Percentiles rank a stretch among this genome's conserved stretches.
Evolutionary conservation across 495 filamentous ascomycete genomes (phyloP).

Genomic region (Diplogelasinospora grovesii): DNA sequence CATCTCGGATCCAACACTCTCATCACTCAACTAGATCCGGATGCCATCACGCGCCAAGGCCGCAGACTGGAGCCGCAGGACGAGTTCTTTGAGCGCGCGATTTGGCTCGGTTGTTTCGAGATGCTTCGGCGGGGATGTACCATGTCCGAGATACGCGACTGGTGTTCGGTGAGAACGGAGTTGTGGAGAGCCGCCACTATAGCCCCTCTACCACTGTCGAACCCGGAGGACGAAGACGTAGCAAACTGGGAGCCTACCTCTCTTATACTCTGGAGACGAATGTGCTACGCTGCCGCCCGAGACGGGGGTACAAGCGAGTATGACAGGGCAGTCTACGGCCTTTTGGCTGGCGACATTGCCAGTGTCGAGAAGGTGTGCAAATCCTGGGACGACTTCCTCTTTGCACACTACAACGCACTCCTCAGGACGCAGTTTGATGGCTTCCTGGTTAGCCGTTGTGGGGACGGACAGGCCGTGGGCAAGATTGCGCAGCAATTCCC

Average conservation of each 20-base stretch:
- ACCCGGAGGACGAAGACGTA: constrained; percentile 29
- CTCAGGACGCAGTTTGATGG: constrained; percentile 62
- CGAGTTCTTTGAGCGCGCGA: constrained; percentile 74
- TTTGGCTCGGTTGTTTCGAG: constrained; percentile 85
- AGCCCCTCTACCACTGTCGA: constrained; percentile 46
- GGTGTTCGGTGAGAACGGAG: constrained; percentile 72
- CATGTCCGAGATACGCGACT: constrained; percentile 67
- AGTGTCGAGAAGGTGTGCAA: constrained; percentile 70
- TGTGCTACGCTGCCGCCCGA: constrained; percentile 69
- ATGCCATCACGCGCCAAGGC: constrained; percentile 73
- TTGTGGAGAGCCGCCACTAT: constrained; percentile 75
- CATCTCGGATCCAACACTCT: constrained; percentile 56
- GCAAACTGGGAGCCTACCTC: constrained; percentile 39
- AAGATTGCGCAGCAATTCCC: constrained; percentile 37
- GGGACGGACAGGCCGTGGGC: constrained; percentile 33
- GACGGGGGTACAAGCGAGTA: constrained; percentile 63
- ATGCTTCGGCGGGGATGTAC: constrained; percentile 72
- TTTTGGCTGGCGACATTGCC: constrained; percentile 74
- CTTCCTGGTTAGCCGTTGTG: constrained; percentile 46
- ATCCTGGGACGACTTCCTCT: constrained; percentile 87
- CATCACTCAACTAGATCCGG: constrained; percentile 90
- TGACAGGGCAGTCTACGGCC: constrained; percentile 82
- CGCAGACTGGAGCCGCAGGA: constrained; percentile 70
- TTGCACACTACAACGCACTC: constrained; percentile 77
- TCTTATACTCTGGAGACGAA: constrained; percentile 67